Evolutionary conservation across 225 moss, liverwort and hornwort genomes (phyloP).

Genomic region (Sphagnum contortum): DNA sequence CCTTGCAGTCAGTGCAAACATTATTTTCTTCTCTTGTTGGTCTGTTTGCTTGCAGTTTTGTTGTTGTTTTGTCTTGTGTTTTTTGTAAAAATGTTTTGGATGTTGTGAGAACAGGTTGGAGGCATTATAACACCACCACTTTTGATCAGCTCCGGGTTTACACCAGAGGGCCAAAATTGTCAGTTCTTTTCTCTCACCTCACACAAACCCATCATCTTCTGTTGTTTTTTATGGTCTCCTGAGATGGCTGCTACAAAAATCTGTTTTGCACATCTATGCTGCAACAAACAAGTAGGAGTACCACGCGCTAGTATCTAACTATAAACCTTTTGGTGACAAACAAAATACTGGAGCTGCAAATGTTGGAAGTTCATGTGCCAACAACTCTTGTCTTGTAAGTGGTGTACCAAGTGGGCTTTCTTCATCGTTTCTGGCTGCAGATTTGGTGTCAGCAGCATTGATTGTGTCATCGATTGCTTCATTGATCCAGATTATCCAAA

Average conservation of each 20-base stretch:
- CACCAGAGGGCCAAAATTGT: conserved; percentile 29
- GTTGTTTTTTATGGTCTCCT: neutral
- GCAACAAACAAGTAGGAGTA: neutral
- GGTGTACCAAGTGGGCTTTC: neutral
- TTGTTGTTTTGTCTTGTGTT: no score
- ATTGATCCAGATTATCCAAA: conserved; percentile 55
- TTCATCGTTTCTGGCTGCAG: conserved; percentile 17
- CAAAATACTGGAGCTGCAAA: neutral
- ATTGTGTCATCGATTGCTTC: conserved; percentile 66
- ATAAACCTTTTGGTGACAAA: neutral
- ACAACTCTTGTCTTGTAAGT: no score
- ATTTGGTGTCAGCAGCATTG: conserved; percentile 85
- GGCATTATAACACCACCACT: conserved; percentile 80
- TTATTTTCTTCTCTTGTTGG: no score
- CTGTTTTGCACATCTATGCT: neutral
- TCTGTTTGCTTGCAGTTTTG: no score
- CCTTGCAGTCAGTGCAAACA: neutral
- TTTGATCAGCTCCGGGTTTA: conserved; percentile 33
- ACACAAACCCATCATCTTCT: no score
- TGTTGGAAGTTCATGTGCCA: neutral
- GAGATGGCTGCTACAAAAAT: neutral
- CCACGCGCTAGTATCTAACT: neutral
- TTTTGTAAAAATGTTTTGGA: no score
- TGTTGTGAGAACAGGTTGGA: conserved; percentile 40
- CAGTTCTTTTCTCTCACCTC: conserved; percentile 9